Conservation (phyloP, 768 basidiomycete species). For the Chlorophyllum brunneum region DNA sequence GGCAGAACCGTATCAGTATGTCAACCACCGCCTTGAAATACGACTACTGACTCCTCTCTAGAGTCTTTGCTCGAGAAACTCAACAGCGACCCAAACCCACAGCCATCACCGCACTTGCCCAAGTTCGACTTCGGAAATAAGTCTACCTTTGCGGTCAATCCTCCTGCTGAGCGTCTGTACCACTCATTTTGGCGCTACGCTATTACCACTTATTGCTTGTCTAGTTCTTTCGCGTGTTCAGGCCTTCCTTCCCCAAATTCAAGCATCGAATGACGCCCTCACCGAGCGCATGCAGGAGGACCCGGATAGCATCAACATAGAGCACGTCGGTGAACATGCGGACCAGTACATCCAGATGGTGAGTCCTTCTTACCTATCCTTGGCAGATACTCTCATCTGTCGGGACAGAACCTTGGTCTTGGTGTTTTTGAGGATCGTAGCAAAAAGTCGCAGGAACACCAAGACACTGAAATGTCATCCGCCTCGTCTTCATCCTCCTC, state of each 20-base stretch:
- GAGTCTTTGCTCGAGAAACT: slow-evolving; percentile 40
- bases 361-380: slow-evolving; percentile 13
- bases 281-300: slow-evolving; percentile 40
- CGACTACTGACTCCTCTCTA: slow-evolving; percentile 16
- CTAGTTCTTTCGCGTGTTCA: slow-evolving; percentile 64
- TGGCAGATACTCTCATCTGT: neutral
- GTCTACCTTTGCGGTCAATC: slow-evolving; percentile 32
- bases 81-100: slow-evolving; percentile 21
- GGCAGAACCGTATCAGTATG: slow-evolving; percentile 17
- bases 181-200: neutral
- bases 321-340: slow-evolving; percentile 47
- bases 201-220: neutral
- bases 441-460: slow-evolving; percentile 17
- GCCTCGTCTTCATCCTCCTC: slow-evolving; percentile 21
- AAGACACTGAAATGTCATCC: slow-evolving; percentile 28
- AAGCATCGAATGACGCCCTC: slow-evolving; percentile 59
- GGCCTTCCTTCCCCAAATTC: slow-evolving; percentile 63
- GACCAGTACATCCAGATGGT: slow-evolving; percentile 68
- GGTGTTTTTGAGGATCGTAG: slow-evolving; percentile 52
- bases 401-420: slow-evolving; percentile 55
- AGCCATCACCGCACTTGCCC: slow-evolving; percentile 17
- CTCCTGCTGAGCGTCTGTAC: slow-evolving; percentile 49
- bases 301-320: slow-evolving; percentile 65
- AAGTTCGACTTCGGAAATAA: slow-evolving; percentile 36
- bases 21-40: neutral